Base-by-base conservation (phyloP, 495 filamentous ascomycete genomes). In the Aspergillus indologenus region DNA sequence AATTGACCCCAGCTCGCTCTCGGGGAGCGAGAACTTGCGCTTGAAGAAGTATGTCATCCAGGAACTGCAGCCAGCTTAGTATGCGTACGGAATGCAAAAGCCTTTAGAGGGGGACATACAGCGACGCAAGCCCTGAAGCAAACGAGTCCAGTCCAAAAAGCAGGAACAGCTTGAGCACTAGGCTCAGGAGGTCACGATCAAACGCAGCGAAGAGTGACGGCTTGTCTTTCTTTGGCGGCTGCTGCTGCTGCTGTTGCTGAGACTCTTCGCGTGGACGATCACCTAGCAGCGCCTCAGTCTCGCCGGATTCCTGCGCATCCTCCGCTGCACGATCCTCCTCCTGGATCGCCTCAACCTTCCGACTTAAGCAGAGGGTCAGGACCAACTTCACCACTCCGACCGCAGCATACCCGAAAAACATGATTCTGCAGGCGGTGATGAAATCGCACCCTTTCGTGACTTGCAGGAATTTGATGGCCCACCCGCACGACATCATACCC, bases 31-130 rank as follows among this genome's bases (percentile, higher is more conserved):
- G 70, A 95, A 93, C 67, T 91, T 94, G 53, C 80, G 75, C 51
- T 85, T 82, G 75, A 96, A 84, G 75, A 85, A 95, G 72, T 89
- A 92, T 42, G 85, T 88, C 49, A 88, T 85, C 78, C 86, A 83
- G 1, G 87, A 85, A 60, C 82, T 77, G 64, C 52, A 24, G 15
- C 11, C 7, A 2, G 5, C 4, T 29, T 3, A 29, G 26, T 29
- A 29, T 29, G 24, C n/a, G 0, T 17, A 24, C 8, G 1, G 8
- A 19, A n/a, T 31, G n/a, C 23, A 6, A 17, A 5, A 34, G 15
- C 47, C 5, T 50, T 18, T 1, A n/a, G 15, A 18, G 15, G 11
- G 31, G 11, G 43, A 78, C 80, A 61, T 74, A 84, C 81, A 88
- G 77, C 20, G 84, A 81, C 51, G 86, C 87, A 76, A 96, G 84